These are phyloP conservation scores for Lactarius quietus DNA, from an alignment of 768 basidiomycete species.

Conservation along the genomic window DNA sequence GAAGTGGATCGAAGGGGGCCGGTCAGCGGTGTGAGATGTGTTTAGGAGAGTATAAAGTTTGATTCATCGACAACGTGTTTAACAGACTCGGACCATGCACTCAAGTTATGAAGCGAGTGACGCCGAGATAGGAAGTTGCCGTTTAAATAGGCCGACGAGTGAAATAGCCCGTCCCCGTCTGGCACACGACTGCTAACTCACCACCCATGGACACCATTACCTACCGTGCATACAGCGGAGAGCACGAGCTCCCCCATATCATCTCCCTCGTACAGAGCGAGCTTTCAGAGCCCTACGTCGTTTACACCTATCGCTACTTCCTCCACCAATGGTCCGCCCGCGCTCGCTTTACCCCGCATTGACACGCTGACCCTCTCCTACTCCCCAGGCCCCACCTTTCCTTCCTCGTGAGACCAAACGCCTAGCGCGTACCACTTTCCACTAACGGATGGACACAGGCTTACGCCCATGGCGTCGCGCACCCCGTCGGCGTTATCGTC, in stretches of 20 bases:
- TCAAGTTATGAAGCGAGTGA: neutral
- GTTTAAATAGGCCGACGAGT: neutral
- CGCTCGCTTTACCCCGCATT: constrained; percentile 3
- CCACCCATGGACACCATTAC: constrained; percentile 19
- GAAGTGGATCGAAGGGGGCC: neutral
- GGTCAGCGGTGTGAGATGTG: neutral
- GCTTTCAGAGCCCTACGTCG: constrained; percentile 93
- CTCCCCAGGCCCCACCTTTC: constrained; percentile 78
- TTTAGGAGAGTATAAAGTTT: neutral
- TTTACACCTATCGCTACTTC: constrained; percentile 97
- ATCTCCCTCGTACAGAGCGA: constrained; percentile 88
- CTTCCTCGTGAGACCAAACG: constrained; percentile 53
- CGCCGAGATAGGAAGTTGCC: neutral
- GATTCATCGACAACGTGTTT: neutral
- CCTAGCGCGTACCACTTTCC: too few relatives aligned
- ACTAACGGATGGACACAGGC: neutral
- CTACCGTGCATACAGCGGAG: constrained; percentile 74
- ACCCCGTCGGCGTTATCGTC: constrained; percentile 87
- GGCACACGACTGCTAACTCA: constrained; percentile 6
- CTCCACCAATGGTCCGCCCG: constrained; percentile 87
- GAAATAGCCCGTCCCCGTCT: neutral
- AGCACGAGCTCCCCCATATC: constrained; percentile 75
- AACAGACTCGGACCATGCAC: neutral
- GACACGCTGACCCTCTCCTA: constrained; percentile 30
- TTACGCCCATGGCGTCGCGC: constrained; percentile 15